Evolutionary conservation across 169 alveolate genomes (phyloP).

Genomic region (Amoebophrya sp.): DNA sequence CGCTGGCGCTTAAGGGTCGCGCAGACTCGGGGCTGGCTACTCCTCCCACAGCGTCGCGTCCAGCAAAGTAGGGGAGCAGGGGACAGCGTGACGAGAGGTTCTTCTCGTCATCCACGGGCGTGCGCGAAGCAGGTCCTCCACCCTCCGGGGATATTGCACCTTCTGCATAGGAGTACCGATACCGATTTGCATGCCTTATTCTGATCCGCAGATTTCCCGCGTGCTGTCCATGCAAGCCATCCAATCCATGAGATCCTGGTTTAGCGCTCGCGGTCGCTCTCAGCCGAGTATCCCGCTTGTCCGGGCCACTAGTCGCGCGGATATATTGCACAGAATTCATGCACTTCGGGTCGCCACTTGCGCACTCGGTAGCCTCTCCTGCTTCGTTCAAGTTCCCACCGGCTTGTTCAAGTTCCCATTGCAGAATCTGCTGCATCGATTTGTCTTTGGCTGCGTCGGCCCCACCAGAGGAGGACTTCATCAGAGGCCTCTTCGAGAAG

Average conservation of each 20-base stretch:
- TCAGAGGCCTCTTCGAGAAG: background rate
- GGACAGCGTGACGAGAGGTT: no score
- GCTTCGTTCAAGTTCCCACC: no score
- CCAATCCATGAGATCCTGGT: background rate
- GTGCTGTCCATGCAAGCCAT: background rate
- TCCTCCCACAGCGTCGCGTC: background rate
- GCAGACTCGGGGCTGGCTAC: background rate
- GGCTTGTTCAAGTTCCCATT: no score
- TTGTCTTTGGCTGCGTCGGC: no score
- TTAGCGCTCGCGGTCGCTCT: background rate
- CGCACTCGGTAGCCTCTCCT: no score
- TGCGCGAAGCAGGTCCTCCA: background rate
- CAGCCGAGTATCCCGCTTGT: background rate
- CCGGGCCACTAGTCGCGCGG: background rate
- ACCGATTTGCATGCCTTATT: background rate
- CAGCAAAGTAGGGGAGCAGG: no score
- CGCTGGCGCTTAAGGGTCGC: background rate
- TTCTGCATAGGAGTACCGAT: background rate
- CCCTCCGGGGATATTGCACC: background rate
- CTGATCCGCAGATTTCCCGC: background rate
- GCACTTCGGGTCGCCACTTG: no score
- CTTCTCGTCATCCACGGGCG: background rate
- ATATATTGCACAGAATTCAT: background rate
- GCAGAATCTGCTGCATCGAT: no score
- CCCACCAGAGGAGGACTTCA: no score